These are phyloP conservation scores for Xylariaceae sp. DNA, from an alignment of 2,329 filamentous ascomycete genomes.

Conservation along the genomic window DNA sequence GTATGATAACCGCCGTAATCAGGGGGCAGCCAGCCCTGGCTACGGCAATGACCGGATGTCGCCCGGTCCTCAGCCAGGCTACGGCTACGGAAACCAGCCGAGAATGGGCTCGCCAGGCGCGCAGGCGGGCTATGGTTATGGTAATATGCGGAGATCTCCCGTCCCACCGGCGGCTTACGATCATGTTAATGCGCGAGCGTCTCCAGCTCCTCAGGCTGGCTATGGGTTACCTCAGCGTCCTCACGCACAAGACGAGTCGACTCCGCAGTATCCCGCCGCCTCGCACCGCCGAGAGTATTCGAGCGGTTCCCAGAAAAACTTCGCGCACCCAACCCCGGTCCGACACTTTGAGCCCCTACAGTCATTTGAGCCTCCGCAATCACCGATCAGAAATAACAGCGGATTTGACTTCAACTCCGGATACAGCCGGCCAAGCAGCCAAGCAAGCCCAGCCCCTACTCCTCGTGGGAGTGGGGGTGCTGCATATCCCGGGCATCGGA, in stretches of 20 bases:
- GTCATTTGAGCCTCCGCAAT: conserved; percentile 8
- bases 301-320: background rate
- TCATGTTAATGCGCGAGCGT: conserved; percentile 13
- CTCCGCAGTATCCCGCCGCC: conserved; percentile 7
- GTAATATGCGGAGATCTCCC: conserved; percentile 13
- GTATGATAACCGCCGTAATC: conserved; percentile 20
- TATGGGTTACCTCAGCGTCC: conserved; percentile 17
- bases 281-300: conserved; percentile 12
- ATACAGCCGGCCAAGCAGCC: conserved; percentile 11
- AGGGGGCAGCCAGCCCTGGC: conserved; percentile 14
- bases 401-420: conserved; percentile 21
- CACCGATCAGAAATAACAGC: conserved; percentile 17
- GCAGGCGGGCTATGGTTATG: conserved; percentile 14
- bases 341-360: conserved; percentile 3
- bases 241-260: conserved; percentile 9
- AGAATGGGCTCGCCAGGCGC: conserved; percentile 17
- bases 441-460: conserved; percentile 2
- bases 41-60: conserved; percentile 13
- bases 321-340: background rate
- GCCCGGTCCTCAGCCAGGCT: conserved; percentile 14
- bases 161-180: conserved; percentile 14
- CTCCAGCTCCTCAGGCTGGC: conserved; percentile 19
- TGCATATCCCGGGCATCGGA: conserved; percentile 19
- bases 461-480: conserved; percentile 4
- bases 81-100: conserved; percentile 16